Evolutionary conservation across 768 basidiomycete genomes (phyloP).

Genomic region (Cyclocybe cylindracea): DNA sequence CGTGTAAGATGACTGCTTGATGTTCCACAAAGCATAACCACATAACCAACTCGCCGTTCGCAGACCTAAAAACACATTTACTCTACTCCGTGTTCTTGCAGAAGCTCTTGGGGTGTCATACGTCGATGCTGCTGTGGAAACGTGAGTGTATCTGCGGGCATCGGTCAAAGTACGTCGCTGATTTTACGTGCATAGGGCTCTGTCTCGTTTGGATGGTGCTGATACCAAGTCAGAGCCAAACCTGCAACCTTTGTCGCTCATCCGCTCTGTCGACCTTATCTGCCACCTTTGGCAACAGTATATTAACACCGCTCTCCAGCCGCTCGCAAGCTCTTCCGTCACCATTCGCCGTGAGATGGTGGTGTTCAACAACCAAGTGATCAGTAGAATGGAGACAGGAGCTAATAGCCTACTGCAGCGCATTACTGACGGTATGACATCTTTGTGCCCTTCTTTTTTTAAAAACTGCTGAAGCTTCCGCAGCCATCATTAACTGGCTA

Average conservation of each 20-base stretch:
- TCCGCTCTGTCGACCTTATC: slow-evolving; percentile 80
- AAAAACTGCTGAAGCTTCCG: slow-evolving; percentile 2
- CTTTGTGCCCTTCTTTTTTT: neutral
- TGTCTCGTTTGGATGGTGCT: slow-evolving; percentile 66
- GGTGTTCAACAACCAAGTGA: slow-evolving; percentile 85
- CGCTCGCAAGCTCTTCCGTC: slow-evolving; percentile 82
- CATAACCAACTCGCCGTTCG: slow-evolving; percentile 5
- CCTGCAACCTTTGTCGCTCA: slow-evolving; percentile 61
- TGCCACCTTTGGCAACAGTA: slow-evolving; percentile 98
- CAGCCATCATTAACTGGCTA: slow-evolving; percentile 78
- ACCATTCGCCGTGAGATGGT: slow-evolving; percentile 91
- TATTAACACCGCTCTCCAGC: slow-evolving; percentile 85
- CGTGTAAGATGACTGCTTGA: slow-evolving; percentile 56
- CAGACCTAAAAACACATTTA: slow-evolving; percentile 88
- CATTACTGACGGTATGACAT: slow-evolving; percentile 70
- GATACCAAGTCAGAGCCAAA: slow-evolving; percentile 84
- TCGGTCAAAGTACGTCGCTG: neutral
- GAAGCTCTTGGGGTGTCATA: slow-evolving; percentile 85
- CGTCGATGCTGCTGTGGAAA: slow-evolving; percentile 89
- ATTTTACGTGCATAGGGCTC: slow-evolving; percentile 49
- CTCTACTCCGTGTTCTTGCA: slow-evolving; percentile 79
- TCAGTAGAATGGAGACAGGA: slow-evolving; percentile 82
- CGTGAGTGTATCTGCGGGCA: slow-evolving; percentile 50
- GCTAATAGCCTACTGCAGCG: slow-evolving; percentile 81
- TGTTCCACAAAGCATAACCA: neutral